Conservation (phyloP, 169 alveolate genomes). For the Cryptosporidium xiaoi region DNA sequence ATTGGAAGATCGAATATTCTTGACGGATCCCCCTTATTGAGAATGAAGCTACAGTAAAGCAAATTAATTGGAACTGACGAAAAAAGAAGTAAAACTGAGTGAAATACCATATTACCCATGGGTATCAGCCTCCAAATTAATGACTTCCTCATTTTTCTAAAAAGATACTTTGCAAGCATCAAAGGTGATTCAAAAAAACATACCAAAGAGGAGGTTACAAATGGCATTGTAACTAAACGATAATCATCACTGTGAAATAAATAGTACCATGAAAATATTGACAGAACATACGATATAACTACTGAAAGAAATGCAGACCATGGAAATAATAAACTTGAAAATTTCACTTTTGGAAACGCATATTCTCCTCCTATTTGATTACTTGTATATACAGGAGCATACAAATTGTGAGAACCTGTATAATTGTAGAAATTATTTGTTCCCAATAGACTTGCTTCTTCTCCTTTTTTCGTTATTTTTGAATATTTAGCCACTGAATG, state of each 20-base stretch:
- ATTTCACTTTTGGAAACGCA: constrained; percentile 57
- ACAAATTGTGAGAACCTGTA: constrained; percentile 9
- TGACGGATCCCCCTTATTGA: constrained; percentile 48
- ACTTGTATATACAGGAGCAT: constrained; percentile 60
- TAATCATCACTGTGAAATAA: constrained; percentile 46
- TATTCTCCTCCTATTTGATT: constrained; percentile 55
- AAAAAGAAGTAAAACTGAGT: constrained; percentile 22
- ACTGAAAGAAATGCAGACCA: constrained; percentile 65
- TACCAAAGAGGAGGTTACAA: constrained; percentile 52
- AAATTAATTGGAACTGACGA: constrained; percentile 51
- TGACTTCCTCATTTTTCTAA: constrained; percentile 61
- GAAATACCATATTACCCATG: constrained; percentile 67
- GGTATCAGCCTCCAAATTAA: constrained; percentile 55
- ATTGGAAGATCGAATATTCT: constrained; percentile 42
- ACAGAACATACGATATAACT: constrained; percentile 36
- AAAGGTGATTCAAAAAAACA: constrained; percentile 68
- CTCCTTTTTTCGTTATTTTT: constrained; percentile 38
- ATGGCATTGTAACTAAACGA: constrained; percentile 42
- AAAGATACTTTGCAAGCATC: constrained; percentile 69
- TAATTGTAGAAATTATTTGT: constrained; percentile 5
- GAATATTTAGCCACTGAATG: constrained; percentile 38
- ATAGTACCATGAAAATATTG: constrained; percentile 58
- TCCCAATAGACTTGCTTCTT: constrained; percentile 49
- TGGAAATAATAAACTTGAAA: constrained; percentile 61
- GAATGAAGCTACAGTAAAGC: constrained; percentile 29